A percentile compares a stretch with the other conserved stretches of the same genome.
Evolutionary conservation across 2,329 filamentous ascomycete species (phyloP).

Genomic region (Nothophaeocryptopus gaeumannii): DNA sequence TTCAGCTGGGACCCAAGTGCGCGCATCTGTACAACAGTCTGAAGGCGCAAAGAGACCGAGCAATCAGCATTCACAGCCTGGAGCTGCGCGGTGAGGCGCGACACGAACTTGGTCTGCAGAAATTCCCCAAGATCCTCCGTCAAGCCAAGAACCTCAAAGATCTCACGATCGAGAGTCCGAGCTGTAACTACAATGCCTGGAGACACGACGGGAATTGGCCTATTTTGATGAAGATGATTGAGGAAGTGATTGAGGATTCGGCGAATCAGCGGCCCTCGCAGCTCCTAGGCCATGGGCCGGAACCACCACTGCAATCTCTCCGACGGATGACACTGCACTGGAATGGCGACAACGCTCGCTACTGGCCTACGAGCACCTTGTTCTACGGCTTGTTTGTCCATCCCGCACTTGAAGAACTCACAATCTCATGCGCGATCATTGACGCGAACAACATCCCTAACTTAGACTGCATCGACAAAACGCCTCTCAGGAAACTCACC

Average conservation of each 20-base stretch:
- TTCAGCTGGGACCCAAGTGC: neutral
- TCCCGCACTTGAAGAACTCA: slow-evolving; percentile 6
- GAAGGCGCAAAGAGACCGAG: neutral
- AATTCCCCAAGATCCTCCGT: neutral
- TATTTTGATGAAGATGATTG: neutral
- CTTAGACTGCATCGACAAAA: neutral
- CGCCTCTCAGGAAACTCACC: slow-evolving; percentile 5
- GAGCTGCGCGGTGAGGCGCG: neutral
- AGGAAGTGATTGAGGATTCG: neutral
- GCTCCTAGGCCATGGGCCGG: neutral
- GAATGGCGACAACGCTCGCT: slow-evolving; percentile 3
- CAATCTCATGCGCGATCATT: slow-evolving; percentile 3
- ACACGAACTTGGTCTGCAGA: slow-evolving; percentile 4
- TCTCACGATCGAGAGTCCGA: slow-evolving; percentile 4
- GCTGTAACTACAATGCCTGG: neutral
- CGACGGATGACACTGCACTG: slow-evolving; percentile 3
- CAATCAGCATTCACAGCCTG: neutral
- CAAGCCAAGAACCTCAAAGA: slow-evolving; percentile 1
- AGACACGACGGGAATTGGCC: slow-evolving; percentile 7
- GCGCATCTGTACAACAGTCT: neutral
- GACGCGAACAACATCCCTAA: neutral
- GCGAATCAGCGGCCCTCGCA: too few species aligned
- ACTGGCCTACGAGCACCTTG: neutral
- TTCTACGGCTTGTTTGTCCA: slow-evolving; percentile 3
- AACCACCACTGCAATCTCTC: slow-evolving; percentile 2